Evolutionary conservation across 352 stramenopile genomes (phyloP), one percentile per base, ranked within the genome.

Genomic region (Phytopythium ostracodes): DNA sequence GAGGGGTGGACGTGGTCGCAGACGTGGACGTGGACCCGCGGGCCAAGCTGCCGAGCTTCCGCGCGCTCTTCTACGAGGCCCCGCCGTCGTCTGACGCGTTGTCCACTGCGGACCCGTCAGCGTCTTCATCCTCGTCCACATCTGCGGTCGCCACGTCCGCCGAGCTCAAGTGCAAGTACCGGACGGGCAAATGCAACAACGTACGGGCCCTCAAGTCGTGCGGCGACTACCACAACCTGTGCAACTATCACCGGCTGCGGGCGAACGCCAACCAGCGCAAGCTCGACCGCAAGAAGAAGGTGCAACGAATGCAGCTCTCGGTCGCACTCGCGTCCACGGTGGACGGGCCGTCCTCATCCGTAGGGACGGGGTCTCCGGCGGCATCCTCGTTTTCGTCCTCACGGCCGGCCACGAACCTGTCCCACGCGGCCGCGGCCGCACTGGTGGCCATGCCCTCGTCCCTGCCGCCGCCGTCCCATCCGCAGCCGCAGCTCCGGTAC

Each of bases 191-290:
- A 60, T 93, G 84, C 67, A 73, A 73, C 59, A 88, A 93, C 61
- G 63, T 65, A 44, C 76, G 84, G 6, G 84, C 84, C 35, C 75
- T 91, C 61, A 93, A 93, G 69, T 87, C 76, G 24, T 88, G 81
- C 42, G 84, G 84, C 33, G 81, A 89, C 60, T 87, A 91, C 68
- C 81, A 91, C 70, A 93, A 91, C 53, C 61, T 93, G 63, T 93
- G 84, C 75, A 89, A 90, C 65, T 88, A 90, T 65, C 84, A 93
- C 63, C 81, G 84, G 40, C 75, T 91, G 46, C 76, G 81, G 8
- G 84, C 84, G 35, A 91, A 93, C 54, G 84, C 79, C 20, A 93
- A 91, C 68, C 84, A 93, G 70, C 79, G 84, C 43, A 93, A 93
- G 57, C 64, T 93, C 14, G 84, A 93, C 69, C 79, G 81, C 59